Conservation (phyloP, 1,139 yeast genomes). For the Yamadazyma jaroonii region DNA sequence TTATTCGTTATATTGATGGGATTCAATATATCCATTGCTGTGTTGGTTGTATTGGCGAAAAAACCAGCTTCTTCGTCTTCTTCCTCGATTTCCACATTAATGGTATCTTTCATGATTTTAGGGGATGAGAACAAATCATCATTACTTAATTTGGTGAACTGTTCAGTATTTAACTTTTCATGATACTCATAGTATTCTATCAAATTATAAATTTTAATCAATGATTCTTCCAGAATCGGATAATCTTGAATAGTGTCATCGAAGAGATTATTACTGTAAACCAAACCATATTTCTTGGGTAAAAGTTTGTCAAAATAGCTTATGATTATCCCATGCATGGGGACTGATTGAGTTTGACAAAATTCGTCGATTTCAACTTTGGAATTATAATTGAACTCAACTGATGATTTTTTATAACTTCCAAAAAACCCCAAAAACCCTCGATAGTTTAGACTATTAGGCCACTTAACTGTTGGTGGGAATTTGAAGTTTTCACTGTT, state of each 20-base stretch:
- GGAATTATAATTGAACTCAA: slow-evolving; percentile 18
- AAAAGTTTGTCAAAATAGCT: slow-evolving; percentile 21
- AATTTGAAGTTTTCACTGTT: slow-evolving; percentile 24
- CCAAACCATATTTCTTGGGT: slow-evolving; percentile 35
- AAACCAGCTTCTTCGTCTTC: slow-evolving; percentile 10
- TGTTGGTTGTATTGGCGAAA: slow-evolving; percentile 13
- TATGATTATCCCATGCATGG: slow-evolving; percentile 27
- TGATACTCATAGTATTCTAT: slow-evolving; percentile 34
- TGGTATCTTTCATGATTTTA: slow-evolving; percentile 11
- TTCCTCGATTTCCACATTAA: slow-evolving; percentile 12
- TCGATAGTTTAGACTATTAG: slow-evolving; percentile 31
- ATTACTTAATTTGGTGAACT: slow-evolving; percentile 17
- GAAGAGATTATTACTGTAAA: slow-evolving; percentile 18
- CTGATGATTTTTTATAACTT: slow-evolving; percentile 30
- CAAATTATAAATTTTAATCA: slow-evolving; percentile 30
- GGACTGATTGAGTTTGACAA: neutral
- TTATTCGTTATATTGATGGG: slow-evolving; percentile 37
- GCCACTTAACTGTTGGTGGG: slow-evolving; percentile 33
- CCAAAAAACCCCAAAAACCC: slow-evolving; percentile 36
- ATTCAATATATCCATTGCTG: slow-evolving; percentile 30
- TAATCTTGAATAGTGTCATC: slow-evolving; percentile 8
- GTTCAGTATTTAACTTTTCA: slow-evolving; percentile 21
- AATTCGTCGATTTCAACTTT: slow-evolving; percentile 19
- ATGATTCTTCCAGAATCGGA: slow-evolving; percentile 13
- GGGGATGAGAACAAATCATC: slow-evolving; percentile 21